Evolutionary conservation across 192 early-diverging fungal species (phyloP).

Genomic region (Umbelopsis sp.): DNA sequence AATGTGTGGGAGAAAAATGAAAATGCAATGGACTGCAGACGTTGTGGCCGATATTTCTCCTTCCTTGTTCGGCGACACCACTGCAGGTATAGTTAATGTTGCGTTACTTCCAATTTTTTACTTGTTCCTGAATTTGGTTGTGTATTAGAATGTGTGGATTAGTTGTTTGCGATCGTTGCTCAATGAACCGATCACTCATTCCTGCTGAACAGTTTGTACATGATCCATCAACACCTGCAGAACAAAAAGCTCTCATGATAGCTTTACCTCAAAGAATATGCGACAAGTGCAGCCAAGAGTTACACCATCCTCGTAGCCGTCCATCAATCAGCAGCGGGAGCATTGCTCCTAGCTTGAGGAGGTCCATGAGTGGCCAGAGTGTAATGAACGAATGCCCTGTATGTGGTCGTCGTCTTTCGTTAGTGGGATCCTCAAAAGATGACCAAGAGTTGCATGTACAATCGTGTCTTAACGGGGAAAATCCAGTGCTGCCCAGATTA

Average conservation of each 20-base stretch:
- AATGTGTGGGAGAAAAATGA: conserved; percentile 28
- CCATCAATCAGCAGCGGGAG: background rate
- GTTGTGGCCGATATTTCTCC: conserved; percentile 21
- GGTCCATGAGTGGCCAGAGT: conserved; percentile 47
- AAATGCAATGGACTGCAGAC: conserved; percentile 20
- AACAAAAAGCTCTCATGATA: conserved; percentile 1
- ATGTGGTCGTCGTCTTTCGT: conserved; percentile 54
- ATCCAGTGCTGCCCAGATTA: conserved; percentile 40
- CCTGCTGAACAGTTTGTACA: conserved; percentile 9
- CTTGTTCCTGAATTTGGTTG: background rate
- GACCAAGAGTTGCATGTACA: conserved; percentile 66
- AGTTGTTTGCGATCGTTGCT: conserved; percentile 28
- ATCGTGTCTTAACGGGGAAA: conserved; percentile 54
- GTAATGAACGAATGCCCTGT: conserved; percentile 78
- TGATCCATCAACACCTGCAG: background rate
- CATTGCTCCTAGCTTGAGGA: conserved; percentile 1
- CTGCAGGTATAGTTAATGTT: conserved; percentile 19
- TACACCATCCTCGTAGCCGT: background rate
- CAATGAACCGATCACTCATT: conserved; percentile 19
- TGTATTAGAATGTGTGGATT: conserved; percentile 24
- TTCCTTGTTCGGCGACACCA: conserved; percentile 27
- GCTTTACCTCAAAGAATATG: conserved; percentile 22
- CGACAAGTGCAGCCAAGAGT: conserved; percentile 14
- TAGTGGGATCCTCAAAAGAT: conserved; percentile 40
- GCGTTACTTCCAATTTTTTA: background rate